Conservation (phyloP, 2,329 filamentous ascomycete species). For the Coniosporium tulheliwenetii region DNA sequence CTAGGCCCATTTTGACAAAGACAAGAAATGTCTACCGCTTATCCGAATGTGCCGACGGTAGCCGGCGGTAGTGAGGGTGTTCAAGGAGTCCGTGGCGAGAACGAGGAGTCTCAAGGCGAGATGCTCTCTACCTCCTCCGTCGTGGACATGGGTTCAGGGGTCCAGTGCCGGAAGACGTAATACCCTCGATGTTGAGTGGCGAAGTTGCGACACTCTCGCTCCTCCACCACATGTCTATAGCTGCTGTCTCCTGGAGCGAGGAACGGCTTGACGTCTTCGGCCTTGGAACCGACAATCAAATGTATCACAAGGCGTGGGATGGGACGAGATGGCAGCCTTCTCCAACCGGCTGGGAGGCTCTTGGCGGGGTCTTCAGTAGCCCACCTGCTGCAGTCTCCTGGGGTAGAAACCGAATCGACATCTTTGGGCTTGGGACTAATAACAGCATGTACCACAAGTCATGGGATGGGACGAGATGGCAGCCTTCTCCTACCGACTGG, state of each 20-base stretch:
- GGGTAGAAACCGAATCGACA: conserved; percentile 11
- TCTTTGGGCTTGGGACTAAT: conserved; percentile 13
- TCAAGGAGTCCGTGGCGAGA: too few relatives aligned
- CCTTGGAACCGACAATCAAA: conserved; percentile 7
- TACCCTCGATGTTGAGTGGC: background rate
- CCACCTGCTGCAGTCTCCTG: conserved; percentile 12
- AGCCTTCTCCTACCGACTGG: conserved; percentile 4
- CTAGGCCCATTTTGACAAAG: too few relatives aligned
- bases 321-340: conserved; percentile 7
- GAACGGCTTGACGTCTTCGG: conserved; percentile 12
- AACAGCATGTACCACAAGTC: conserved; percentile 13
- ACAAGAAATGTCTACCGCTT: too few relatives aligned
- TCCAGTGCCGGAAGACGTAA: background rate
- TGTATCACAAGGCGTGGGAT: conserved; percentile 10
- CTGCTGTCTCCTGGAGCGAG: conserved; percentile 9
- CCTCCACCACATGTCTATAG: background rate
- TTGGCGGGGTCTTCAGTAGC: conserved; percentile 13
- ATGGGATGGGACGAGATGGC: conserved; percentile 6
- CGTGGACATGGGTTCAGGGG: background rate
- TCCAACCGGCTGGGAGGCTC: conserved; percentile 9
- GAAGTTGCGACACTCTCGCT: background rate
- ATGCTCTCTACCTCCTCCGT: too few relatives aligned
- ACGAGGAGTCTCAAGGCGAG: conserved; percentile 9
- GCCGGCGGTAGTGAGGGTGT: too few relatives aligned
- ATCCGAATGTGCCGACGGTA: too few relatives aligned